Evolutionary conservation across 1,284 basidiomycete genomes (phyloP).

Genomic region (Rhodofomes roseus): DNA sequence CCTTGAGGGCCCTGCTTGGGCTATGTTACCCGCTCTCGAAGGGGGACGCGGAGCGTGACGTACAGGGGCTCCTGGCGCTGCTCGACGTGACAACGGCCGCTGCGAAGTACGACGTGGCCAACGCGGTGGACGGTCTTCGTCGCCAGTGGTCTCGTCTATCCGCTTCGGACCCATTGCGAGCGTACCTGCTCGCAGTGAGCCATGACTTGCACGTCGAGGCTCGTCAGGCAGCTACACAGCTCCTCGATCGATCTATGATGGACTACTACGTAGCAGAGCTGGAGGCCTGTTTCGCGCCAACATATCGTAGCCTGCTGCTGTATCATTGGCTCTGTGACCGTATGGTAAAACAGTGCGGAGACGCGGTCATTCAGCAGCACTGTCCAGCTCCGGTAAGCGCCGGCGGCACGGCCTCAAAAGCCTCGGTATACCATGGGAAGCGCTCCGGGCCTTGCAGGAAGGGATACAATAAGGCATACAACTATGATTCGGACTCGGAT

Average conservation of each 20-base stretch:
- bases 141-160: slow-evolving; percentile 21
- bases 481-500: no score
- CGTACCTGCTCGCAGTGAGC: slow-evolving; percentile 18
- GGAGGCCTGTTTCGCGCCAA: slow-evolving; percentile 4
- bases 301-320: neutral
- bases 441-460: no score
- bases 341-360: no score
- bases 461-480: no score
- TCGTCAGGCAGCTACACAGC: neutral
- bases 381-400: no score
- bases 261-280: slow-evolving; percentile 1
- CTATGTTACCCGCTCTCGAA: slow-evolving; percentile 19
- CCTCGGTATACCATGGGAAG: no score
- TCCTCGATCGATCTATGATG: neutral
- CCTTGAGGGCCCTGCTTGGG: slow-evolving; percentile 10
- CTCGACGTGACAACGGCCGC: slow-evolving; percentile 20
- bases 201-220: slow-evolving; percentile 8
- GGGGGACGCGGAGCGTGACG: no score
- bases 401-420: no score
- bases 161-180: slow-evolving; percentile 25
- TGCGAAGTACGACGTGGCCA: slow-evolving; percentile 35
- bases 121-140: neutral
- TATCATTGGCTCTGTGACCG: neutral
- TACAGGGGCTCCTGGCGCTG: neutral
- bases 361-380: no score